Conservation (phyloP, 306 rosid genomes). For the Dalbergia cultrata region DNA sequence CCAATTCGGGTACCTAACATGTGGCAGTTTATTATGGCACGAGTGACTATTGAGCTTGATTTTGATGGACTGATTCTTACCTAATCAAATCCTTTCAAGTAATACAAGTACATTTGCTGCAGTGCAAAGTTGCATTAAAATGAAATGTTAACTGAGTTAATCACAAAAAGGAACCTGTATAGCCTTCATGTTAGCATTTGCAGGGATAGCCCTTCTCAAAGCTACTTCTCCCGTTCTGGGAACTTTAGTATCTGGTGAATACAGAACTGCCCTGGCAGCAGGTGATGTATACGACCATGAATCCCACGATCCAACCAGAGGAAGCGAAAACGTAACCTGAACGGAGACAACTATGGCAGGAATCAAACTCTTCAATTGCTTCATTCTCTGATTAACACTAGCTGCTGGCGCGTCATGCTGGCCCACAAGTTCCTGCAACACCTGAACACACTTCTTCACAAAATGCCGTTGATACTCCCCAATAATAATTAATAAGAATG, state of each 20-base stretch:
- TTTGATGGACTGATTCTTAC: too few species aligned
- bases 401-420: conserved; percentile 46
- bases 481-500: background rate
- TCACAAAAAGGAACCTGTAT: conserved; percentile 70
- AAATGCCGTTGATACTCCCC: background rate
- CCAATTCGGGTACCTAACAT: background rate
- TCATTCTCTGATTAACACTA: conserved; percentile 42
- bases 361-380: conserved; percentile 66
- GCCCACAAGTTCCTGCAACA: conserved; percentile 60
- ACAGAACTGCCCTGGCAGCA: conserved; percentile 73
- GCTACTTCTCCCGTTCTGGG: conserved; percentile 95
- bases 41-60: too few species aligned
- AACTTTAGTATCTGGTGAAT: conserved; percentile 91
- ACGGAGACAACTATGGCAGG: conserved; percentile 58
- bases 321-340: conserved; percentile 67
- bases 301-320: conserved; percentile 54
- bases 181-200: conserved; percentile 83
- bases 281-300: conserved; percentile 54
- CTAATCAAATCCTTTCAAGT: too few species aligned
- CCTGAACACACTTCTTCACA: conserved; percentile 54
- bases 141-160: background rate
- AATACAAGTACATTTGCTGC: too few species aligned
- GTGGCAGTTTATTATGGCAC: background rate
- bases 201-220: conserved; percentile 89
- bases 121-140: too few species aligned